Evolutionary conservation across 345 rosid species (phyloP), one percentile per base, ranked within the genome.

Genomic region (Syzygium grande): DNA sequence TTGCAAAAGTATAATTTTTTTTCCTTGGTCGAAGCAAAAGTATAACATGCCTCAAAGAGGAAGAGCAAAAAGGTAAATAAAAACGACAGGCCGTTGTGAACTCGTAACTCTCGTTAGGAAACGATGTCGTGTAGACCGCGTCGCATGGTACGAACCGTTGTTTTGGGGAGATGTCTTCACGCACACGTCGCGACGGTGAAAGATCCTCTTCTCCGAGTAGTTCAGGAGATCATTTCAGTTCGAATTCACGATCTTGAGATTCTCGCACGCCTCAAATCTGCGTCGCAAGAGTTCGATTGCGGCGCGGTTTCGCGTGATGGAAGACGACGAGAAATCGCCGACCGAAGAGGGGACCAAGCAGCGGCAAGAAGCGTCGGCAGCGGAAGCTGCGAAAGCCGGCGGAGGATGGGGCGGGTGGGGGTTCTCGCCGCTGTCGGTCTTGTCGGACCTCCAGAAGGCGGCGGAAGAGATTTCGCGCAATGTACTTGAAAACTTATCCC

Each of bases 401-500:
- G 93, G 94, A 84, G 95, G 98, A 53, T 94, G 99, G 91, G 97
- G 99, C 78, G 98, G 99, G 8, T 96, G 99, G 99, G 98, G 98
- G 15, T 95, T 96, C 88, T 94, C 98, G 52, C 88, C 97, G 51
- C 90, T 97, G 88, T 95, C 98, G 5, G 95, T 96, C 86, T 91
- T 98, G 38, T 93, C 99, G 46, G 99, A 96, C 94, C 96, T 98
- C 89, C 99, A 98, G 88, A 96, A 98, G 90, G 98, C 97, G 27
- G 92, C 98, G 1, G 97, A 95, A 90, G 99, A 96, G 93, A 94
- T 98, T 86, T 93, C 98, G 87, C 99, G 99, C 91, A 96, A 94
- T 93, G 99, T 96, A 92, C 63, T 87, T 84, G 54, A 84, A 29
- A 29, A 29, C 84, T 86, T 56, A 55, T 73, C 34, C 30, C n/a